Evolutionary conservation across 805 yeast genomes (phyloP).

Genomic region (Danielia reshetovae): DNA sequence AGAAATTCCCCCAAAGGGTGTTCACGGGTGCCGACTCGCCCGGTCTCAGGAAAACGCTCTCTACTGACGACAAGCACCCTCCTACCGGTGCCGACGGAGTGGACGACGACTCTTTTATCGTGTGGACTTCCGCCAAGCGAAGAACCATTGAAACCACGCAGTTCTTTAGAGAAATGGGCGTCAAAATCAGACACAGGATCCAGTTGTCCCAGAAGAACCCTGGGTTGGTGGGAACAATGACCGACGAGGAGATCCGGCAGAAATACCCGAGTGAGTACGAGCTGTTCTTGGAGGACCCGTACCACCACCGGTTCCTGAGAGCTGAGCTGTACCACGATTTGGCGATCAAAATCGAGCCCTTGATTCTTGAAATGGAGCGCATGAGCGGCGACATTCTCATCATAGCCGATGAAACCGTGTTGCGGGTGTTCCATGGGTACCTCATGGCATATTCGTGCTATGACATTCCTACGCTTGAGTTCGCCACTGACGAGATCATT

Average conservation of each 20-base stretch:
- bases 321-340: constrained; percentile 95
- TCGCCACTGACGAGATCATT: constrained; percentile 78
- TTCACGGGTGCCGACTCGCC: constrained; percentile 10
- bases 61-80: constrained; percentile 39
- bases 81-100: constrained; percentile 54
- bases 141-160: constrained; percentile 79
- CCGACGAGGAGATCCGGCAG: constrained; percentile 53
- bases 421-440: constrained; percentile 89
- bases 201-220: constrained; percentile 87
- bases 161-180: constrained; percentile 58
- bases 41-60: constrained; percentile 14
- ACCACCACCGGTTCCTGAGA: constrained; percentile 87
- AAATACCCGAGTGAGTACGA: constrained; percentile 68
- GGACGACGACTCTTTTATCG: constrained; percentile 60
- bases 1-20: constrained; percentile 15
- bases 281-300: constrained; percentile 71
- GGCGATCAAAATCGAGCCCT: constrained; percentile 90
- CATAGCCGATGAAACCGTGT: constrained; percentile 88
- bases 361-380: constrained; percentile 90
- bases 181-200: constrained; percentile 68
- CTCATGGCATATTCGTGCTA: constrained; percentile 85
- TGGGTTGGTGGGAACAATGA: constrained; percentile 74
- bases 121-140: constrained; percentile 93
- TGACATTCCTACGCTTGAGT: constrained; percentile 77
- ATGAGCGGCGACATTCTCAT: constrained; percentile 82